Evolutionary conservation across 2,329 filamentous ascomycete genomes (phyloP).

Genomic region (Pseudogymnoascus sp.): DNA sequence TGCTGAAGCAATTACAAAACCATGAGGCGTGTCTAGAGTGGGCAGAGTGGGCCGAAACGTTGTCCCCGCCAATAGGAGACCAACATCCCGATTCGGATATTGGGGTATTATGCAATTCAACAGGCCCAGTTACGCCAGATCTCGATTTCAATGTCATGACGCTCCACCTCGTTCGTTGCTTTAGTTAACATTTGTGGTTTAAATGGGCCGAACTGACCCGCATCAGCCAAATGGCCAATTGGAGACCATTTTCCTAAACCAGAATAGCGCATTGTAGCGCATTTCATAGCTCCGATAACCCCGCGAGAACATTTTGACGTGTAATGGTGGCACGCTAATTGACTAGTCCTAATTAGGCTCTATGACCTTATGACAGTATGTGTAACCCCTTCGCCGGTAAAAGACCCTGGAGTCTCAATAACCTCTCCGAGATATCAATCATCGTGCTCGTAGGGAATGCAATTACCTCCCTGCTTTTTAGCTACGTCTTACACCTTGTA

Average conservation of each 20-base stretch:
- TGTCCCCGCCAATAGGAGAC: not conserved
- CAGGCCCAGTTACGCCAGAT: not conserved
- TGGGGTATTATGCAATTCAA: not conserved
- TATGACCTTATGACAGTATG: not conserved
- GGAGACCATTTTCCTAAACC: constrained; percentile 2
- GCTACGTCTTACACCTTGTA: not conserved
- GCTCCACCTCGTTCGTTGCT: not conserved
- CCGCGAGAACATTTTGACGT: not conserved
- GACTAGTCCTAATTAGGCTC: not conserved
- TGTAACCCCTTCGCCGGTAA: not conserved
- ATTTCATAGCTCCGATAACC: not conserved
- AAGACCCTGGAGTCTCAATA: not conserved
- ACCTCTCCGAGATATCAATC: not conserved
- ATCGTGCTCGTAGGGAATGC: not conserved
- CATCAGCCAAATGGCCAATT: not conserved
- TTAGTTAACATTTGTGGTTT: not conserved
- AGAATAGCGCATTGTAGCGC: not conserved
- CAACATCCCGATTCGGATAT: not conserved
- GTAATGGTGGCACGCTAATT: not conserved
- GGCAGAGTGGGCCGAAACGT: not conserved
- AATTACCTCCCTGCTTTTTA: not conserved
- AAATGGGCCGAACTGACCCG: not conserved
- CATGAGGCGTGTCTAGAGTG: not conserved
- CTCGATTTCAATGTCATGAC: not conserved
- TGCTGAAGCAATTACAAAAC: not conserved